Conservation (phyloP, 306 rosid genomes). For the Cicer pinnatifidum region DNA sequence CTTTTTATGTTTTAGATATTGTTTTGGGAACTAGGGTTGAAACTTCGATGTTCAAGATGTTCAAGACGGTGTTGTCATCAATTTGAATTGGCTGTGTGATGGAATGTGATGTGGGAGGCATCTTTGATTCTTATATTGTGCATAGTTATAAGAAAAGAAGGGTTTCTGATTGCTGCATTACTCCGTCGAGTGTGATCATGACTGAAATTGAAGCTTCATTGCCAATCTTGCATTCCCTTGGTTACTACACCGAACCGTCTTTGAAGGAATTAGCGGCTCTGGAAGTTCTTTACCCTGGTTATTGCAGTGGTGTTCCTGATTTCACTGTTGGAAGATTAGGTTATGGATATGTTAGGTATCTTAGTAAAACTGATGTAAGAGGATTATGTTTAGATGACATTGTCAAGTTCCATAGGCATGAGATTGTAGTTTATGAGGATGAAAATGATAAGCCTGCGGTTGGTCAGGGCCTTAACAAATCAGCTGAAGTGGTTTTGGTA, state of each 20-base stretch:
- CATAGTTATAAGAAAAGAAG: slow-evolving; percentile 59
- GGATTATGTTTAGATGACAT: slow-evolving; percentile 62
- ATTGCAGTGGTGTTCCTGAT: slow-evolving; percentile 64
- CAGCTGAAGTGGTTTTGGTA: slow-evolving; percentile 87
- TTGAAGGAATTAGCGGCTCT: slow-evolving; percentile 56
- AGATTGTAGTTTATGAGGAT: slow-evolving; percentile 70
- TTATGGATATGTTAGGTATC: slow-evolving; percentile 75
- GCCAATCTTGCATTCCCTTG: slow-evolving; percentile 57
- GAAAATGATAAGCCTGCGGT: slow-evolving; percentile 72
- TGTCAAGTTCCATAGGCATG: slow-evolving; percentile 72
- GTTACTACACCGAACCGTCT: slow-evolving; percentile 68
- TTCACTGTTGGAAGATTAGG: slow-evolving; percentile 80
- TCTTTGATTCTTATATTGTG: slow-evolving; percentile 43
- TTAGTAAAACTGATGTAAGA: slow-evolving; percentile 73
- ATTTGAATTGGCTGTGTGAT: slow-evolving; percentile 40
- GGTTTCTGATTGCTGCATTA: slow-evolving; percentile 41
- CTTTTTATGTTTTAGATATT: slow-evolving; percentile 17
- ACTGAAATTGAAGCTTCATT: slow-evolving; percentile 49
- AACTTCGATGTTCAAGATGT: slow-evolving; percentile 27
- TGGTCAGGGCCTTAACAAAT: slow-evolving; percentile 88
- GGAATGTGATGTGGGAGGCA: slow-evolving; percentile 50
- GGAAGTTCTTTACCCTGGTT: slow-evolving; percentile 72
- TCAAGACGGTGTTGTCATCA: slow-evolving; percentile 24
- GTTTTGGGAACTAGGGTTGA: slow-evolving; percentile 10
- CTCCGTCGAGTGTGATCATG: slow-evolving; percentile 44